These are phyloP conservation scores for Colletotrichum sp. DNA, from an alignment of 2,329 filamentous ascomycete genomes.

Conservation along the genomic window DNA sequence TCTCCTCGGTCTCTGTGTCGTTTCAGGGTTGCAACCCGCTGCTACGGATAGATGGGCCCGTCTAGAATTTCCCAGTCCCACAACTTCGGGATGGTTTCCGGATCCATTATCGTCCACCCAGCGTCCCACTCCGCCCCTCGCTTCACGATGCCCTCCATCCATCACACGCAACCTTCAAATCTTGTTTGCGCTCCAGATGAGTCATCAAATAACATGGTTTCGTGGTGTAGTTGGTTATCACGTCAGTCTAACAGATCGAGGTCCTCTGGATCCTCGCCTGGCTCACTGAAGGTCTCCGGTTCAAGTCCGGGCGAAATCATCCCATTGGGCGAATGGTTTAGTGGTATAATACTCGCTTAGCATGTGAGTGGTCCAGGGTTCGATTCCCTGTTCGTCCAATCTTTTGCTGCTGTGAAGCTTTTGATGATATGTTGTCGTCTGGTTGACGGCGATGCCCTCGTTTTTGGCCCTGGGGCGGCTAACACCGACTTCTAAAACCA, in stretches of 20 bases:
- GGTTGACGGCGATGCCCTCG: no score
- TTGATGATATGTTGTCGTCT: neutral
- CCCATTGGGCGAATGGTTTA: conserved; percentile 18
- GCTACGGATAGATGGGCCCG: neutral
- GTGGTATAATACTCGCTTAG: conserved; percentile 21
- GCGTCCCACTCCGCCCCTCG: neutral
- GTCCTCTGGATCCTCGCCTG: neutral
- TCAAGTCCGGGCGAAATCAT: conserved; percentile 21
- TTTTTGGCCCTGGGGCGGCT: no score
- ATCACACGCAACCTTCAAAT: neutral
- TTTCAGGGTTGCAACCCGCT: neutral
- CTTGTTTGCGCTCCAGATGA: accelerated
- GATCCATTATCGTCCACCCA: neutral
- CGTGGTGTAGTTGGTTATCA: conserved; percentile 50
- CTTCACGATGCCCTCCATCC: neutral
- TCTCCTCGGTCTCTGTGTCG: neutral
- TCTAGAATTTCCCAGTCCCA: neutral
- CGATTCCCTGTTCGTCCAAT: conserved; percentile 17
- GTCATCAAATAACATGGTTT: conserved; percentile 14
- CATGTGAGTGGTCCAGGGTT: conserved; percentile 19
- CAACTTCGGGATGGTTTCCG: neutral
- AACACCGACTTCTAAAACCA: no score
- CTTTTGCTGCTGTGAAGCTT: neutral
- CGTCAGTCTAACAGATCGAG: conserved; percentile 47
- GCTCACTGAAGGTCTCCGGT: conserved; percentile 21